Percentiles rank a stretch among this genome's conserved stretches.
phyloP scores from a whole-genome alignment of 148 eudicot genomes.

The Heliamphora exappendiculata region DNA sequence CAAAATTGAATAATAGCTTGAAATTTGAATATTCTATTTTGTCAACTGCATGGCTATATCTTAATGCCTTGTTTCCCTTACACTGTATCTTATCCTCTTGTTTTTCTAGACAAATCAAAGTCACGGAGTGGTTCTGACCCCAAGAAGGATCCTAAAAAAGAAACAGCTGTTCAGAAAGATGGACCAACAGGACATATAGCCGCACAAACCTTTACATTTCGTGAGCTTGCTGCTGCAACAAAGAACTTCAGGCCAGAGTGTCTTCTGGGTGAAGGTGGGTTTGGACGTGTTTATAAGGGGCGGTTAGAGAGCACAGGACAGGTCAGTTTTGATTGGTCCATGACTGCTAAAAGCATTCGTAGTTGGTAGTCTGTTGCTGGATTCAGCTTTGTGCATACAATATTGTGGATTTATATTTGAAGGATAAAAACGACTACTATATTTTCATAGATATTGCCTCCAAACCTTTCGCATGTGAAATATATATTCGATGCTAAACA shows the following conservation, averaged over 20 bases:
- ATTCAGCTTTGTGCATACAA: too few species aligned
- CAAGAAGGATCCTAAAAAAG: conserved; percentile 45
- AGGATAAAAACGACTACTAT: too few species aligned
- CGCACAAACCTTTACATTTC: conserved; percentile 85
- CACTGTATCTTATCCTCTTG: neutral
- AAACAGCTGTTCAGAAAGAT: conserved; percentile 53
- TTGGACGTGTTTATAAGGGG: conserved; percentile 88
- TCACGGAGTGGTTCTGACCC: conserved; percentile 46
- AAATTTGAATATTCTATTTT: neutral
- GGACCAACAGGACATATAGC: conserved; percentile 73
- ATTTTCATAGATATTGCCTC: too few species aligned
- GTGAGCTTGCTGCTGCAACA: conserved; percentile 85
- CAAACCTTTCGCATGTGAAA: too few species aligned
- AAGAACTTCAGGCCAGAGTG: conserved; percentile 73
- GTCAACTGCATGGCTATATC: neutral
- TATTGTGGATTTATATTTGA: too few species aligned
- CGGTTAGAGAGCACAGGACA: conserved; percentile 78
- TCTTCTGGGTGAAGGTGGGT: conserved; percentile 91
- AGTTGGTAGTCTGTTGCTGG: too few species aligned
- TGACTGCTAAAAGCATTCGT: too few species aligned
- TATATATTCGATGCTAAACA: too few species aligned
- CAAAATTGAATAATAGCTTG: neutral
- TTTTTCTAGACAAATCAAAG: conserved; percentile 56
- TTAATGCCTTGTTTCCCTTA: neutral
- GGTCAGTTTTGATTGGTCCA: too few species aligned